Base-by-base conservation (phyloP, 2,329 filamentous ascomycete genomes). In the Plenodomus biglobosus region DNA sequence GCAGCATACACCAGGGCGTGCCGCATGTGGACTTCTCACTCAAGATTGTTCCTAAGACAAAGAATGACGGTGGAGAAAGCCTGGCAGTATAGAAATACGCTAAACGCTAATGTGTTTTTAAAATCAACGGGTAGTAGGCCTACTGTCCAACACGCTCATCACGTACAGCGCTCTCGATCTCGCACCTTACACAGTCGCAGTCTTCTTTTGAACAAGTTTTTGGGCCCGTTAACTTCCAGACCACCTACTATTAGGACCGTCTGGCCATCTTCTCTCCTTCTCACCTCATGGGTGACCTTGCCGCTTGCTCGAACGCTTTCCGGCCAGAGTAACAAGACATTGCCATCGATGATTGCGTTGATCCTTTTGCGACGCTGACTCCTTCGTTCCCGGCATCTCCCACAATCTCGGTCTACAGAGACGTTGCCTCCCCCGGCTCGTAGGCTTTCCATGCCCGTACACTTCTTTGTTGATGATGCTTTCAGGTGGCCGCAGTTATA, bases 1-100 rank as follows among this genome's bases (percentile, higher is more conserved):
- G 92, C 70, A 92, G 89, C 43, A 96, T 99, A 66, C 94, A 99
- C 67, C 94, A 99, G 76, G 92, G 94, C 2, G 90, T 95, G 2
- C 84, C 88, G 22, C 91, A 96, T 69, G 85, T 99, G 38, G 94
- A 99, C 72, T 97, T 96, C 71, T 96, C 92, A 4, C 79, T 99
- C 59, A 99, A 99, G 78, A 92, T 99, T 44, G 72, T 79, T 34
- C 76, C 76, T 0, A 78, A 76, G 57, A 65, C 56, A 3, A 68
- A 65, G 50, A 52, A 56, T 32, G 42, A 52, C 32, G 50, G 55
- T 3, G 46, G 57, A 18, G 53, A 61, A 38, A 59, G 51, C 24
- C 18, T 53, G 6, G 47, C 36, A 19, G 43, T 55, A 24, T 58
- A 38, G 21, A 24, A 16, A 15, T 32, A 3, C 27, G 27, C 27